Evolutionary conservation across 179 eudicot species (phyloP).

Genomic region (Heliamphora pulchella): DNA sequence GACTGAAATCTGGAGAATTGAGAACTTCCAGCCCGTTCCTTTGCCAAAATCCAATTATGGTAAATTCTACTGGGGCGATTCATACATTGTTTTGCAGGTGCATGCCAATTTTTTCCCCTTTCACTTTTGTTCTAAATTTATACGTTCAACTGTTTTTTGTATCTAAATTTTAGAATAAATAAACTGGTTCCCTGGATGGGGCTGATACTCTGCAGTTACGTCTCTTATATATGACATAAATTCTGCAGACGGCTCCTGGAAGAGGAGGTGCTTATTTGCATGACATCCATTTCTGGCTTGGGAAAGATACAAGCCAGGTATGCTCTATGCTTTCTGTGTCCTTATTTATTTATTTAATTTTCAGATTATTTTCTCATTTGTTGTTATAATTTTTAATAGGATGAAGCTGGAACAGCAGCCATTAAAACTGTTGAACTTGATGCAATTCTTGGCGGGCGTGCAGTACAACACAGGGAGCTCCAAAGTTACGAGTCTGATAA

Average conservation of each 20-base stretch:
- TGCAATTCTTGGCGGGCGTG: slow-evolving; percentile 86
- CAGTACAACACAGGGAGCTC: slow-evolving; percentile 87
- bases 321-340: slow-evolving; percentile 8
- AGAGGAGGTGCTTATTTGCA: slow-evolving; percentile 90
- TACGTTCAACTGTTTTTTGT: too few species aligned
- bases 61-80: slow-evolving; percentile 83
- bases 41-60: slow-evolving; percentile 89
- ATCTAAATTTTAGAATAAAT: too few species aligned
- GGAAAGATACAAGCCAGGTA: slow-evolving; percentile 98
- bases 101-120: slow-evolving; percentile 10
- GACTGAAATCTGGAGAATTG: slow-evolving; percentile 95
- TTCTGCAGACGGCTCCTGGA: slow-evolving; percentile 73
- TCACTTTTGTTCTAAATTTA: too few species aligned
- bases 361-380: background rate
- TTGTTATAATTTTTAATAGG: slow-evolving; percentile 36
- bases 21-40: slow-evolving; percentile 80
- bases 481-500: slow-evolving; percentile 93
- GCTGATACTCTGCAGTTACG: slow-evolving; percentile 8
- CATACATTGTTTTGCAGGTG: slow-evolving; percentile 88
- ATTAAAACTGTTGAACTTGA: slow-evolving; percentile 95
- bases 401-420: slow-evolving; percentile 98
- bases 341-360: background rate
- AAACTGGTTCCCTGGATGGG: too few species aligned
- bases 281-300: slow-evolving; percentile 98
- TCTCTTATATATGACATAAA: slow-evolving; percentile 9